Base-by-base conservation (phyloP, 1,139 yeast species). In the Yamadazyma dushanensis region DNA sequence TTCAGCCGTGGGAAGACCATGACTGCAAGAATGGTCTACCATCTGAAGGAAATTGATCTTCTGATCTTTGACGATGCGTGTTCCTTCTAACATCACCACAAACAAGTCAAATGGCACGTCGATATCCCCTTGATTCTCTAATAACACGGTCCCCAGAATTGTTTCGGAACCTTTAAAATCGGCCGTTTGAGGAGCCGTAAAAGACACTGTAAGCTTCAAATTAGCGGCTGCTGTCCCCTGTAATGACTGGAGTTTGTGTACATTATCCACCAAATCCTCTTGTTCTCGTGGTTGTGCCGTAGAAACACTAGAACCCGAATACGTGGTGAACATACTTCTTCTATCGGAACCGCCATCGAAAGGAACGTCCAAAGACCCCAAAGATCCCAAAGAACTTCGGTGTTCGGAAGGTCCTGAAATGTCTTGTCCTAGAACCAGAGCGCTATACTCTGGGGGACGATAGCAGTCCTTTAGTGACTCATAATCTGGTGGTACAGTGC, bases 41-140 rank as follows among this genome's bases (percentile, higher is more conserved):
- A 32, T 32, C n/a, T 24, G 29, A 8, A 32, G 16, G 19, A 32
- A 32, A 20, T 26, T 26, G 15, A 26, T 14, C n/a, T 26, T 24
- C 8, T 15, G n/a, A 14, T 22, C 26, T 6, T 14, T 16, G 14
- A 8, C 5, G 3, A 14, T 11, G 4, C 4, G 5, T 7, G 47
- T 51, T 1, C 74, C 74, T 46, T 68, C 73, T 34, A 68, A 63
- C n/a, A 65, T 50, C 7, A 68, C 56, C 41, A 65, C 67, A 39
- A 68, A 62, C 68, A 65, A 62, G 33, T 63, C 70, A 43, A 67
- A 68, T 3, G 59, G 58, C 16, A 68, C 56, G 1, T 59, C 55
- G 11, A 47, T 39, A 3, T 44, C 36, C 4, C 61, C 48, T 4
- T 43, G 46, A 44, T 66, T 66, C 20, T 49, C 42, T 5, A 69